Percentiles rank a stretch among this genome's conserved stretches.
phyloP scores from a whole-genome alignment of 2,329 filamentous ascomycete species.

The Nigrograna mackinnonii region DNA sequence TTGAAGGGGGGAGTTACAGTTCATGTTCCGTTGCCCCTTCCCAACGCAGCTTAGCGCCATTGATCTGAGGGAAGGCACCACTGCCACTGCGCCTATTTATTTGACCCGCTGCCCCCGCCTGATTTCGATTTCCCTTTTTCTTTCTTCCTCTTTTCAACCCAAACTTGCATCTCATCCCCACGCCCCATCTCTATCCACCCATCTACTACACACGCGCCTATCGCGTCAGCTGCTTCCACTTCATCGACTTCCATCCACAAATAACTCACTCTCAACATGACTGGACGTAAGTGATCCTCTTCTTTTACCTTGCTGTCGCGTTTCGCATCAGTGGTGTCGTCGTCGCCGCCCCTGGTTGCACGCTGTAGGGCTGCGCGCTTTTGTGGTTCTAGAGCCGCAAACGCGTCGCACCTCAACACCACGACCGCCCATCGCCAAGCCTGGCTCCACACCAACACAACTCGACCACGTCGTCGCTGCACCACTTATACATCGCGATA shows the following conservation, averaged over 20 bases:
- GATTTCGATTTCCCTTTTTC: constrained; percentile 1
- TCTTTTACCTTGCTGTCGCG: constrained; percentile 11
- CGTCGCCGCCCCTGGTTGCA: constrained; percentile 15
- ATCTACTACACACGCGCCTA: constrained; percentile 11
- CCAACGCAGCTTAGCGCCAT: constrained; percentile 10
- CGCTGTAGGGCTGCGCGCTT: constrained; percentile 20
- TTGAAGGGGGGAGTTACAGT: constrained; percentile 2
- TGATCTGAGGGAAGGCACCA: constrained; percentile 9
- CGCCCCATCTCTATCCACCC: constrained; percentile 9
- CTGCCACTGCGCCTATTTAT: constrained; percentile 3
- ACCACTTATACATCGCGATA: constrained; percentile 6
- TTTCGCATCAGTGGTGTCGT: constrained; percentile 22
- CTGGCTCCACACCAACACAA: constrained; percentile 10
- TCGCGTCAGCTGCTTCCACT: constrained; percentile 14
- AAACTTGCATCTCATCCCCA: constrained; percentile 1
- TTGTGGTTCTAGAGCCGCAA: constrained; percentile 16
- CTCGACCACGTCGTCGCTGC: constrained; percentile 17
- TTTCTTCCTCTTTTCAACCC: constrained; percentile 6
- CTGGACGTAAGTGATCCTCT: constrained; percentile 46
- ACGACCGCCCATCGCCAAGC: constrained; percentile 12
- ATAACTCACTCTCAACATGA: constrained; percentile 41
- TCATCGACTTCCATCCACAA: constrained; percentile 25
- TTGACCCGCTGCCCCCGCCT: constrained; percentile 5
- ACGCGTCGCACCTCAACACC: constrained; percentile 25
- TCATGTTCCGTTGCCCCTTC: constrained; percentile 11